phyloP scores from a whole-genome alignment of 1,284 basidiomycete species.

The Puccinia coronata region DNA sequence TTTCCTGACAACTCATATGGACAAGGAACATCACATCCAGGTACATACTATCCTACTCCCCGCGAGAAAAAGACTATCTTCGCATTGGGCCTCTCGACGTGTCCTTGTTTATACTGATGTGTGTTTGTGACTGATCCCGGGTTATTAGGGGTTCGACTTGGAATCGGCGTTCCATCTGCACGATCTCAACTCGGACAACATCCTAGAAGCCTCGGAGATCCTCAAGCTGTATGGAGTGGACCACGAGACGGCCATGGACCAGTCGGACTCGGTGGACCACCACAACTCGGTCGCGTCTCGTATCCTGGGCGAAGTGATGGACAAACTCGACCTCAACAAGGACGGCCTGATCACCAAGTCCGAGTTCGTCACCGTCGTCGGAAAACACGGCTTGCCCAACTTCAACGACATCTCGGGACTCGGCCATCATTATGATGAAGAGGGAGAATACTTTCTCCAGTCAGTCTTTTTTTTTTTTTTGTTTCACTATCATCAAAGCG shows the following conservation, averaged over 20 bases:
- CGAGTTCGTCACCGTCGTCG: slow-evolving; percentile 78
- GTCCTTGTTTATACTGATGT: too few species aligned
- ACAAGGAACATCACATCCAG: slow-evolving; percentile 58
- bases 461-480: slow-evolving; percentile 2
- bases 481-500: not conserved
- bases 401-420: slow-evolving; percentile 70
- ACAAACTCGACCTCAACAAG: slow-evolving; percentile 72
- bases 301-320: slow-evolving; percentile 76
- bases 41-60: too few species aligned
- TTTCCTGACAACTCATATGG: slow-evolving; percentile 59
- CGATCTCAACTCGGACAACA: slow-evolving; percentile 75
- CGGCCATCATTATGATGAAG: slow-evolving; percentile 89
- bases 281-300: slow-evolving; percentile 81
- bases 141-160: slow-evolving; percentile 57
- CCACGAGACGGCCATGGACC: slow-evolving; percentile 85
- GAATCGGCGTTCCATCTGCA: slow-evolving; percentile 72
- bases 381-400: slow-evolving; percentile 73
- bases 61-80: too few species aligned
- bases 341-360: slow-evolving; percentile 76
- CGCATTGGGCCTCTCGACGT: too few species aligned
- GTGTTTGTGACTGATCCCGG: too few species aligned
- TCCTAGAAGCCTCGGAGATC: slow-evolving; percentile 62
- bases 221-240: slow-evolving; percentile 86
- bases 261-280: slow-evolving; percentile 73
- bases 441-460: slow-evolving; percentile 62